Base-by-base conservation (phyloP, 441 rosid genomes). In the Macaranga tanarius region DNA sequence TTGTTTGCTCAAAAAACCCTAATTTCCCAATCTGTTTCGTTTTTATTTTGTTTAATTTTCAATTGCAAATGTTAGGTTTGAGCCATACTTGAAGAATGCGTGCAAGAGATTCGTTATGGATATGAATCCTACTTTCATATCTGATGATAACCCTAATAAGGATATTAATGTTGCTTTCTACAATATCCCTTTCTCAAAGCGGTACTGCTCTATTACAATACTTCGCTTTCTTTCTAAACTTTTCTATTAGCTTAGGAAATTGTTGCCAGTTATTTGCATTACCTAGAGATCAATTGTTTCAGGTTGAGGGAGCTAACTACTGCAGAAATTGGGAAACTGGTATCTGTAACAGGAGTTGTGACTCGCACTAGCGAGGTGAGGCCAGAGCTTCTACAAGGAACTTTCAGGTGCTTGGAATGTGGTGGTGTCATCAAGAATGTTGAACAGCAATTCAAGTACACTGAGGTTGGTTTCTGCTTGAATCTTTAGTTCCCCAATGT, bases 311-410 rank as follows among this genome's bases (percentile, higher is more conserved):
- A 95, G 86, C 81, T 95, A 51, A 79, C 90, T 0, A 89, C 99
- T 2, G 82, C 91, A 11, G 97, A 95, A 79, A 88, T 95, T 63
- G 99, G 98, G 70, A 92, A 87, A 79, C 79, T 95, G 23, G 97
- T 95, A 45, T 91, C 99, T 0, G 98, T 95, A 44, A 81, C 92
- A 0, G 99, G 99, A 44, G 98, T 95, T 64, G 98, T 92, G 79
- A 95, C 99, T 50, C 92, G 98, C 38, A 95, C 98, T 0, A 95
- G 99, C 26, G 98, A 92, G 83, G 99, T 95, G 45, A 86, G 99
- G 76, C 99, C 99, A 5, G 98, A 95, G 83, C 98, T 95, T 79
- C 90, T 95, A 44, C 87, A 87, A 34, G 99, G 99, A 42, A 82
- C 97, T 16, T 95, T 95, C 69, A 90, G 84, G 81, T 95, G 99